These are phyloP conservation scores for Phyllosticta citriasiana DNA, from an alignment of 2,329 filamentous ascomycete species.

Conservation along the genomic window DNA sequence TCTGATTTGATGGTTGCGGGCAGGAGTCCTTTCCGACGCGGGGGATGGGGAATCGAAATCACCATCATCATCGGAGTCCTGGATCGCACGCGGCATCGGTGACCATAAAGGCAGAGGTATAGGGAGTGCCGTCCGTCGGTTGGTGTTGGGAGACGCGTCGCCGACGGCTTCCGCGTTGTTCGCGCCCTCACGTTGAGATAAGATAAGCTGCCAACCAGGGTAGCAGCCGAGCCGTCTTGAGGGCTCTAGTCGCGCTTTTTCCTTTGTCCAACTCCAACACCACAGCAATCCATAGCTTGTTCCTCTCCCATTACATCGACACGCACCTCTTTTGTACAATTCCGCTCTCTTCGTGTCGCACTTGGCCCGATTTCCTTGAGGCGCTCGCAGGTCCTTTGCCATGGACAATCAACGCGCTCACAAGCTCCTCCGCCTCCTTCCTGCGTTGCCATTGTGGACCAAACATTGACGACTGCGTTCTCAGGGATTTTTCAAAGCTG, in stretches of 20 bases:
- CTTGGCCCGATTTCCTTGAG: too few relatives aligned
- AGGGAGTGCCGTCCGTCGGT: not conserved
- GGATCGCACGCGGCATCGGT: slow-evolving; percentile 15
- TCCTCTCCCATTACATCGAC: too few relatives aligned
- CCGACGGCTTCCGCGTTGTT: not conserved
- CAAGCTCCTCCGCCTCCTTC: too few relatives aligned
- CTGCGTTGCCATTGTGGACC: too few relatives aligned
- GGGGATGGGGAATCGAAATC: slow-evolving; percentile 19
- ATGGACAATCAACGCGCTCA: too few relatives aligned
- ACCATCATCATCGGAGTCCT: slow-evolving; percentile 28
- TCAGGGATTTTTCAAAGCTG: too few relatives aligned
- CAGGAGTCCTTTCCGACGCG: slow-evolving; percentile 7
- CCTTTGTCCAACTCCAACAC: not conserved
- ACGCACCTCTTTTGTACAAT: too few relatives aligned
- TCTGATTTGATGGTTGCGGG: slow-evolving; percentile 4
- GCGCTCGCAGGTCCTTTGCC: too few relatives aligned
- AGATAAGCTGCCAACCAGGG: not conserved
- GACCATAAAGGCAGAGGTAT: not conserved
- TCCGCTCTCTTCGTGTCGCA: too few relatives aligned
- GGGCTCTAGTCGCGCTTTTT: too few relatives aligned
- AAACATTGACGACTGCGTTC: too few relatives aligned
- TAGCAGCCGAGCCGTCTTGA: too few relatives aligned
- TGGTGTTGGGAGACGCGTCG: not conserved
- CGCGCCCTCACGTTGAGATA: not conserved
- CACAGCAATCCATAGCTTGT: not conserved